Percentiles rank a stretch among this genome's conserved stretches.
Conservation (phyloP, 2,329 filamentous ascomycete species). For the Calonectria pauciramosa region DNA sequence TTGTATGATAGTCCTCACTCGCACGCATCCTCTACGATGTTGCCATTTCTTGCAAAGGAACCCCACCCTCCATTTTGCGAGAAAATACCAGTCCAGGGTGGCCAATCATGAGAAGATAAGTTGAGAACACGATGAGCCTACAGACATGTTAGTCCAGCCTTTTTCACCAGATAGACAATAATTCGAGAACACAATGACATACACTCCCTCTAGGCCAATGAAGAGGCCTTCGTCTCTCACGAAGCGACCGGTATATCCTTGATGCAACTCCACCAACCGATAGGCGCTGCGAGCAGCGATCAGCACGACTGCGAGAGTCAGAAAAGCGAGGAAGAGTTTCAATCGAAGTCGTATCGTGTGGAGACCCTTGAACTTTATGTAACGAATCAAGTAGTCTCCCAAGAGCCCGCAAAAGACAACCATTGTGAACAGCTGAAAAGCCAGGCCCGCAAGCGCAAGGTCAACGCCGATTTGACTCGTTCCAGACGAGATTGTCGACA, state of each 20-base stretch:
- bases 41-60: neutral
- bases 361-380: conserved; percentile 21
- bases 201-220: conserved; percentile 58
- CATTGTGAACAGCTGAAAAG: conserved; percentile 63
- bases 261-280: conserved; percentile 68
- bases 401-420: conserved; percentile 59
- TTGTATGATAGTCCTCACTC: no score
- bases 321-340: conserved; percentile 51
- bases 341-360: neutral
- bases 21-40: neutral
- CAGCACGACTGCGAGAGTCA: conserved; percentile 63
- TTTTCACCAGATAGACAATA: no score
- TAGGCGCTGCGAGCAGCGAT: conserved; percentile 70
- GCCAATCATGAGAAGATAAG: conserved; percentile 14
- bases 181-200: neutral
- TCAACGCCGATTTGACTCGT: conserved; percentile 59
- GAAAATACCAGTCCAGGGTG: conserved; percentile 9
- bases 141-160: neutral
- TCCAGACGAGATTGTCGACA: conserved; percentile 53
- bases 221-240: conserved; percentile 60
- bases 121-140: conserved; percentile 33
- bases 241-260: conserved; percentile 65
- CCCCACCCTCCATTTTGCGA: neutral
- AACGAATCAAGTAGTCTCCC: conserved; percentile 54
- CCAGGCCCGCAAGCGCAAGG: conserved; percentile 63